Base-by-base conservation (phyloP, 805 yeast species). In the Suhomyces faveliae region DNA sequence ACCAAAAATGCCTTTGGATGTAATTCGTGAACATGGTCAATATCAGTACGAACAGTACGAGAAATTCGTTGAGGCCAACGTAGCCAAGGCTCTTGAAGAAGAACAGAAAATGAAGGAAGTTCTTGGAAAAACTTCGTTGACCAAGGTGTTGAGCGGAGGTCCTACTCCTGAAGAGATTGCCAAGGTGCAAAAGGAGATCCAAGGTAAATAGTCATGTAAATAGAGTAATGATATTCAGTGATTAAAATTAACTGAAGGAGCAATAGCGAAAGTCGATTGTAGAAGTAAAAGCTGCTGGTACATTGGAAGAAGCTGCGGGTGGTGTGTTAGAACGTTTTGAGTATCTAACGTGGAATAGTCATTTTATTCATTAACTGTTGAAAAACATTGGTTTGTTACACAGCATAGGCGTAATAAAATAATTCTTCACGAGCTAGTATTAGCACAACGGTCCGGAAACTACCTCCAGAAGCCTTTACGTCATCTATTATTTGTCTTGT, bases 21-120 rank as follows among this genome's bases (percentile, higher is more conserved):
- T 82, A 47, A 83, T 91, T 56, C 86, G 97, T 65, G 95, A 89
- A 64, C 92, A 88, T 64, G 97, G 96, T 58, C 96, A 89, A 69
- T 81, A 83, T 72, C 89, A 88, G 66, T 92, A 89, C 67, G 83
- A 85, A 59, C 82, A 83, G 57, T 87, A 89, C 82, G 83, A 84
- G 71, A 78, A 68, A 56, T 80, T 77, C 59, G 70, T 80, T 59
- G 68, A 75, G 52, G 84, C 79, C 60, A 78, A 80, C 63, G 81
- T 80, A 47, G 78, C 73, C 45, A 83, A 86, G 68, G 75, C 88
- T 60, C 77, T 90, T 58, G 89, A 85, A 60, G 96, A 91, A 73
- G 95, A 92, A 68, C 89, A 83, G 74, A 85, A 84, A 60, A 81
- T 85, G 63, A 87, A 87, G 68, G 92, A 87, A 62, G 80, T 88